Base-by-base conservation (phyloP, 2,329 filamentous ascomycete species). In the Cladosporium austrohemisphaericum region DNA sequence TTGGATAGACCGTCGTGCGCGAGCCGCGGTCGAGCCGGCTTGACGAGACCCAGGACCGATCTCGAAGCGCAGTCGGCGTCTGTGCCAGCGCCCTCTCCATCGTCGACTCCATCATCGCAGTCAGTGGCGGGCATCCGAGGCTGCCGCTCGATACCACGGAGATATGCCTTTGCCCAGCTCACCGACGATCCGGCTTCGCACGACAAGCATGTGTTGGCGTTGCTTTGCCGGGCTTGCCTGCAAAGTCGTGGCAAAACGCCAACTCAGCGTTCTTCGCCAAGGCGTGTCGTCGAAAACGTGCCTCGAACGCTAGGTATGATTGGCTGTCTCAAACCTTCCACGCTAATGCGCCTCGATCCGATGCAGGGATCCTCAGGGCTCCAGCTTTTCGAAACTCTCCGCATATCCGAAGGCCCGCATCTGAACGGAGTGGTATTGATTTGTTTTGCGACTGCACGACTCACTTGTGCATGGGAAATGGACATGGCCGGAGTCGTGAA, bases 1-100 rank as follows among this genome's bases (percentile, higher is more conserved):
- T n/a, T n/a, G n/a, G n/a, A n/a, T n/a, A n/a, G n/a, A 11, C 13
- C 40, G 28, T 29, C 38, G 38, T 25, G n/a, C 22, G 29, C 20
- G 32, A 19, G 23, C 44, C 44, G 44, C 44, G 33, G 44, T 47
- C 33, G 18, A 37, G 44, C 44, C 44, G 44, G 18, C 16, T 35
- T 35, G 20, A 38, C 44, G 33, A 47, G 33, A n/a, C n/a, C n/a
- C 44, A 25, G 38, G 38, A 20, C 16, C 33, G 23, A 32, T 37
- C 44, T 37, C 33, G 43, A 47, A 19, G 31, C 16, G 14, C 19
- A 25, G 25, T 14, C 8, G 10, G 8, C 43, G 31, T 45, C 31
- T 28, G 41, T 33, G 41, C 41, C 13, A 31, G 25, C 22, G 18
- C 25, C 28, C 25, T 20, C 40, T 32, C 6, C 25, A 41, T 20